phyloP scores from a whole-genome alignment of 768 basidiomycete species.

The Postia placenta region DNA sequence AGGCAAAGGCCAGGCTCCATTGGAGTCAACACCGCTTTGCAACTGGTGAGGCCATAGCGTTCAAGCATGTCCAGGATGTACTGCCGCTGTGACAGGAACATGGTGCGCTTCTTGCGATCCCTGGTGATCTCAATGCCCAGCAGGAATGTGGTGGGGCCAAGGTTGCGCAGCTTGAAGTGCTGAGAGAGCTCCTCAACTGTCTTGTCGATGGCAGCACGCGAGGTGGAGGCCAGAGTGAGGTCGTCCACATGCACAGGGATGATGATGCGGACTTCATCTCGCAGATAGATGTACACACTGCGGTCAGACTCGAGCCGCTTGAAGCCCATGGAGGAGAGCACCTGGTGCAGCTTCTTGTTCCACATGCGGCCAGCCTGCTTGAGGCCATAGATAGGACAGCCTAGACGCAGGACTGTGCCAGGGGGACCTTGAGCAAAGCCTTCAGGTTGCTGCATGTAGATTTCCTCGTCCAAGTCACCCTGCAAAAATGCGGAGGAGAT shows the following conservation, averaged over 20 bases:
- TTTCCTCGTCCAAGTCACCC: conserved; percentile 18
- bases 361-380: conserved; percentile 10
- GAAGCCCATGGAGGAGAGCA: neutral
- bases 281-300: conserved; percentile 1
- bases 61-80: conserved; percentile 13
- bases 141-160: conserved; percentile 7
- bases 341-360: conserved; percentile 11
- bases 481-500: conserved; percentile 14
- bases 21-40: conserved; percentile 2
- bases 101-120: conserved; percentile 16
- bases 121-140: conserved; percentile 19
- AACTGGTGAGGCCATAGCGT: conserved; percentile 7
- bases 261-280: neutral
- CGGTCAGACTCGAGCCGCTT: neutral
- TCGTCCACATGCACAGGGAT: conserved; percentile 1
- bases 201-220: conserved; percentile 3
- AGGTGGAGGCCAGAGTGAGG: neutral
- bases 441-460: conserved; percentile 23
- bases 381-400: conserved; percentile 9
- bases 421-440: neutral
- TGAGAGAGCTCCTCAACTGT: conserved; percentile 2
- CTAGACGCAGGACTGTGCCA: conserved; percentile 1
- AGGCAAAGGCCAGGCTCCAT: conserved; percentile 5
- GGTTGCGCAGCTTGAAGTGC: conserved; percentile 6
- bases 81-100: conserved; percentile 8